Conservation (phyloP, 768 basidiomycete genomes). For the Agrocybe praecox region DNA sequence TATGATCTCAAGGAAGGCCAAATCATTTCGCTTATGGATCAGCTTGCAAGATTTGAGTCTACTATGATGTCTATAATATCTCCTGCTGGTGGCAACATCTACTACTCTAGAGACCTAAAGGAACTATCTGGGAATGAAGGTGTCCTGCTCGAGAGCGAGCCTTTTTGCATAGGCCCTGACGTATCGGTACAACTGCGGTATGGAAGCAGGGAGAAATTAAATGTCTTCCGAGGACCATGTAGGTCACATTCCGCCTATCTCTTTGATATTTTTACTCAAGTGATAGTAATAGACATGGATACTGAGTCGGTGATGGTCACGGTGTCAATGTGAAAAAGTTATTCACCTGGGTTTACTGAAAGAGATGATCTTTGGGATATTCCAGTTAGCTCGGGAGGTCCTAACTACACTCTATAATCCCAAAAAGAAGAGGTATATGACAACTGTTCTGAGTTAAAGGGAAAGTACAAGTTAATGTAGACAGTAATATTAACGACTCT, state of each 20-base stretch:
- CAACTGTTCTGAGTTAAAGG: too few relatives aligned
- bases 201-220: conserved; percentile 49
- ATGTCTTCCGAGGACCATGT: conserved; percentile 55
- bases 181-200: conserved; percentile 26
- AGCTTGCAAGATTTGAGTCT: conserved; percentile 41
- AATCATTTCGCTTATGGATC: conserved; percentile 34
- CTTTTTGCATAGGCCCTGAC: conserved; percentile 36
- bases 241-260: conserved; percentile 33
- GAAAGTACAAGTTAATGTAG: too few relatives aligned
- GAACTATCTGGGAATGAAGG: conserved; percentile 29
- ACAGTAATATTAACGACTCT: too few relatives aligned
- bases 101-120: conserved; percentile 40
- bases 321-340: too few relatives aligned
- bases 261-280: too few relatives aligned
- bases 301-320: too few relatives aligned
- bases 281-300: too few relatives aligned
- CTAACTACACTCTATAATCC: too few relatives aligned
- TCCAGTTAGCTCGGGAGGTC: too few relatives aligned
- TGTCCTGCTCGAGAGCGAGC: conserved; percentile 25
- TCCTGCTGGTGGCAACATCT: conserved; percentile 47
- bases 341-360: too few relatives aligned
- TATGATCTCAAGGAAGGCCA: conserved; percentile 27
- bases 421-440: too few relatives aligned
- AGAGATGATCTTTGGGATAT: too few relatives aligned
- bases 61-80: conserved; percentile 42